A percentile compares a stretch with the other conserved stretches of the same genome.
Conservation (phyloP, 2,329 filamentous ascomycete species). For the Dryadomyces sulphureus region DNA sequence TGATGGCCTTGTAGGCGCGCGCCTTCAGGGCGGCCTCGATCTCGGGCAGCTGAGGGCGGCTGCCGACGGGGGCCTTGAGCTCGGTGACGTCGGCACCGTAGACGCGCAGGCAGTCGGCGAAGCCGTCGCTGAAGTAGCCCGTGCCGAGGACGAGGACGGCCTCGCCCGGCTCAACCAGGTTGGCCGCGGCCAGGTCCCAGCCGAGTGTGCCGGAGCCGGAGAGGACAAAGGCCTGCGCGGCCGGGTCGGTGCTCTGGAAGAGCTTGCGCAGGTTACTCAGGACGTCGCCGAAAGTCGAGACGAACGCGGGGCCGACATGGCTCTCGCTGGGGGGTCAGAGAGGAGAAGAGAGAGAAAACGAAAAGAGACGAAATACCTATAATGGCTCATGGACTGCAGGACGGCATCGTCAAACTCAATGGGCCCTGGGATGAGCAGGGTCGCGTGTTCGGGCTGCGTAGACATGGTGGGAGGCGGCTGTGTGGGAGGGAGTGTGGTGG, state of each 20-base stretch:
- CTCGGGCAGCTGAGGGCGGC: conserved; percentile 71
- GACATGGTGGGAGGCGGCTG: conserved; percentile 42
- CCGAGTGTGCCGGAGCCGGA: conserved; percentile 90
- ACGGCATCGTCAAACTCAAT: conserved; percentile 98
- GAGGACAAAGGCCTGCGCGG: conserved; percentile 82
- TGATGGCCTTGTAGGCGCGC: conserved; percentile 89
- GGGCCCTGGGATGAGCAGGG: conserved; percentile 89
- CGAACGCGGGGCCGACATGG: conserved; percentile 80
- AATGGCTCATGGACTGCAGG: conserved; percentile 87
- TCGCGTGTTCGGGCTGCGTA: conserved; percentile 45
- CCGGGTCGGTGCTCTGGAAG: conserved; percentile 74
- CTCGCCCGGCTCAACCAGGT: conserved; percentile 79
- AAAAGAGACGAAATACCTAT: conserved; percentile 42
- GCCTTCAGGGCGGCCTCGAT: conserved; percentile 78
- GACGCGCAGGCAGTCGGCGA: conserved; percentile 79
- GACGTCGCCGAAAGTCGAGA: conserved; percentile 80
- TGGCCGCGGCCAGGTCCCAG: conserved; percentile 93
- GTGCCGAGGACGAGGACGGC: conserved; percentile 87
- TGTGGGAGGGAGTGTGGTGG: conserved; percentile 4
- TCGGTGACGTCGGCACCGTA: conserved; percentile 87
- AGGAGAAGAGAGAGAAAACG: background rate
- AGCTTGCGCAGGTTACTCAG: conserved; percentile 79
- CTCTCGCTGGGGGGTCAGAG: conserved; percentile 53
- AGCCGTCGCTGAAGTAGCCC: conserved; percentile 93
- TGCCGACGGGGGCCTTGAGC: conserved; percentile 77